Base-by-base conservation (phyloP, 176 grass and related monocot genomes). In the Cenchrus americanus region DNA sequence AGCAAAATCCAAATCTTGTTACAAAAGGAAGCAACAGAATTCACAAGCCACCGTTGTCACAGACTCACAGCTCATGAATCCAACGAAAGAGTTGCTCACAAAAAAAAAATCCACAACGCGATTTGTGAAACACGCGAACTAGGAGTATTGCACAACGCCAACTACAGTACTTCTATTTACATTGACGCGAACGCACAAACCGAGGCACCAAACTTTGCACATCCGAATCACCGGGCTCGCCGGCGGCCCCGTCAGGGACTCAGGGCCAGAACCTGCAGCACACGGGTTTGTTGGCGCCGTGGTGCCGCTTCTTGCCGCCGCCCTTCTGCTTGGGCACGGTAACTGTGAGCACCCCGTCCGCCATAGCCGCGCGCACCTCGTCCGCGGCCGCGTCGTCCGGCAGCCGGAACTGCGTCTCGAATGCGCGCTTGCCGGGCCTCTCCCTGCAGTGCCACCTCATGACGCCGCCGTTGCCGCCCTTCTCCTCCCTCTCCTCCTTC, bases 291-390 rank as follows among this genome's bases (percentile, higher is more conserved):
- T 27, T 15, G 26, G 62, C 66, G 59, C 77, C 77, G 18, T 74
- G 47, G 15, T 43, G 77, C 26, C 49, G 53, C 88, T 86, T 86
- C 61, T 80, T 80, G 66, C 66, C 47, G 46, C 44, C 21, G 47
- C 22, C 69, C 34, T 82, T 81, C 80, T 37, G 24, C 83, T 89
- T 89, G 66, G 90, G 87, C 66, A 89, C 83, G 41, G 87, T 92
- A 63, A 89, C 80, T 76, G 83, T 92, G 66, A 92, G 87, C 86
- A 92, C 86, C 11, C 90, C 90, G 67, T 89, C 82, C 67, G 84
- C 90, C 87, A 92, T 71, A 51, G 66, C 49, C 19, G 90, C 90
- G 41, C 76, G 77, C 59, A 51, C 86, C 78, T 84, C 49, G 43
- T 89, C 82, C 40, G 76, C 62, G 17, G 64, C 83, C 23, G 82